Base-by-base conservation (phyloP, 768 basidiomycete genomes). In the Boletus subcaerulescens region DNA sequence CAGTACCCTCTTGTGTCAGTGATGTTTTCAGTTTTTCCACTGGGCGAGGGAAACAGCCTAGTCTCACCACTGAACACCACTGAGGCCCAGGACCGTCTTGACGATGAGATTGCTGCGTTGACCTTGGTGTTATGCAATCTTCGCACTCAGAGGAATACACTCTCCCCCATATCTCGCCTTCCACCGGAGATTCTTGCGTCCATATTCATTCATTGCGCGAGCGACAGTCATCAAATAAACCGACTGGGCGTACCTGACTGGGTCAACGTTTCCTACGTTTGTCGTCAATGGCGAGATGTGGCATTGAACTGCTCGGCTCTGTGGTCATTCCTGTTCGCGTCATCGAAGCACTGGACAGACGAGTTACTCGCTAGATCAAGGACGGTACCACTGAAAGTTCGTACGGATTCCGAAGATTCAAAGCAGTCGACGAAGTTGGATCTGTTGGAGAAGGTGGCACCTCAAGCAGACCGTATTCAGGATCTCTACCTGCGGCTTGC, bases 291-390 rank as follows among this genome's bases (percentile, higher is more conserved):
- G 77, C 74, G 80, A 24, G 57, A 71, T 0, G 72, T 79, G 5
- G 77, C 78, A 6, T 53, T 80, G 14, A 69, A 60, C 43, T 74
- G 70, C 50, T 72, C 78, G 1, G 60, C 50, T 13, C 69, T 81
- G 38, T 82, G 80, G 79, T 70, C 58, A 22, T 63, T 61, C 43
- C 65, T 73, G 22, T 60, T 71, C 3, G 73, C 77, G 38, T 60
- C 57, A 11, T 69, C 66, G 24, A 69, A 65, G 10, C 59, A 56
- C 31, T 77, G 75, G 74, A 72, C 71, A 17, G 67, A 73, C 50
- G 77, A 76, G 59, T 75, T 80, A 70, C 55, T 81, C 24, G 64
- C 60, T 35, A 71, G 79, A 20, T 81, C 80, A 4, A 79, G 77
- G 59, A 72, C 65, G 63, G 72, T 72, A 15, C 67, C 71, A 32